Percentiles rank a stretch among this genome's conserved stretches.
Evolutionary conservation across 2,329 filamentous ascomycete genomes (phyloP).

Genomic region (Aspergillus brunneoviolaceus): DNA sequence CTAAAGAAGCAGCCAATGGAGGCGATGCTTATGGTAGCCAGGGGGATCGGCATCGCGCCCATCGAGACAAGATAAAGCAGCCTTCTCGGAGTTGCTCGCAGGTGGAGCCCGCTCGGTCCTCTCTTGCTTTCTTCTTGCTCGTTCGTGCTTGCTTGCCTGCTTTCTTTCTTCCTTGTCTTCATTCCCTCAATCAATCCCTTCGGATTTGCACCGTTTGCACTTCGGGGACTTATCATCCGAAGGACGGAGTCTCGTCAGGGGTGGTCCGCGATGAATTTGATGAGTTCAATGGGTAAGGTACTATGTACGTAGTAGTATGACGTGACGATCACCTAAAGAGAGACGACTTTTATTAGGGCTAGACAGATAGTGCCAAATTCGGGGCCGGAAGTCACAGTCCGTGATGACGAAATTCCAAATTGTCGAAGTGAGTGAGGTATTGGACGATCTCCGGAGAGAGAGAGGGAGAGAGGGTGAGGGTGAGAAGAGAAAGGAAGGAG

Average conservation of each 20-base stretch:
- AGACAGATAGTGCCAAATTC: neutral
- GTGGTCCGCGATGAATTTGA: neutral
- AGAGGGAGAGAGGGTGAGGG: neutral
- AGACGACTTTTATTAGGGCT: constrained; percentile 1
- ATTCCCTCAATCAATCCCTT: neutral
- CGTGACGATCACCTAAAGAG: neutral
- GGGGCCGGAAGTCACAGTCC: neutral
- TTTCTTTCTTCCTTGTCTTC: neutral
- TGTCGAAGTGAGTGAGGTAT: neutral
- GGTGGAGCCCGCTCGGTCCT: neutral
- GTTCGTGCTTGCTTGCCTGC: neutral
- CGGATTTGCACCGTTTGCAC: neutral
- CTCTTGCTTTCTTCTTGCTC: neutral
- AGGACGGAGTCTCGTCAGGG: neutral
- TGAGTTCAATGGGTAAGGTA: neutral
- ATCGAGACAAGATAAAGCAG: constrained; percentile 4
- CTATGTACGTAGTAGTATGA: neutral
- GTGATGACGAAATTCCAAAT: constrained; percentile 1
- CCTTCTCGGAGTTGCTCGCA: neutral
- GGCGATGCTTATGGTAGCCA: constrained; percentile 1
- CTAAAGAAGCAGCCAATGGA: constrained; percentile 1
- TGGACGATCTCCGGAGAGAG: too few species aligned
- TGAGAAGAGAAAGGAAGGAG: neutral
- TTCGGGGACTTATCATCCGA: neutral
- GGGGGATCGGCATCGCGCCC: constrained; percentile 6